Base-by-base conservation (phyloP, 768 basidiomycete genomes). In the Gloeostereum incarnatum region DNA sequence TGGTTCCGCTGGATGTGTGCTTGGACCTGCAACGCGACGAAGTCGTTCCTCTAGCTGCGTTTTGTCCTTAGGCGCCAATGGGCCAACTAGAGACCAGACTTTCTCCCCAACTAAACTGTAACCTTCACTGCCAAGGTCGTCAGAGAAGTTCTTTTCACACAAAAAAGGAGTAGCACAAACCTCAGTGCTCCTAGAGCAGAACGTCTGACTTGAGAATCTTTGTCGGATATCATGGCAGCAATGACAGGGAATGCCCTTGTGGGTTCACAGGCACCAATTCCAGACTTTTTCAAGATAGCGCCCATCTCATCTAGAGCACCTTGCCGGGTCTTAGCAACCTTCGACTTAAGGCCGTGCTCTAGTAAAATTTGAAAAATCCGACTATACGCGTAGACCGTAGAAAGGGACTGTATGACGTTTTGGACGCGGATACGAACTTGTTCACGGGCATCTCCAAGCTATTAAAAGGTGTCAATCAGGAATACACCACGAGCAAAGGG, bases 371-470 rank as follows among this genome's bases (percentile, higher is more conserved):
- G 83, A 56, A 96, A 93, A 22, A 98, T 68, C 27, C 92, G 81
- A 49, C 92, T 96, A 50, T 84, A 93, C 1, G 96, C 84, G 51
- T 93, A 96, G 37, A 97, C 81, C 52, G 82, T 89, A 5, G 92
- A 83, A 36, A 97, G 66, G 4, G 71, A 71, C 49, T 89, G 85
- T 39, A 98, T 77, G 43, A 96, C 83, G 33, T 78, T 81, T 47
- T 87, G 79, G 16, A 96, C 79, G 35, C 92, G 78, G 32, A 65
- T 53, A 5, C 91, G 77, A 31, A 91, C 74, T 43, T 75, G 79
- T 59, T 93, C 91, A 19, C 90, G 72, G 20, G 83, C 77, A 62
- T 98, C 96, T 10, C 96, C 96, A 43, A 97, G 81, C 94, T 98
- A 49, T 8, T 17, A 10, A 42, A 38, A 32, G 38, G 35, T 35